phyloP scores from a whole-genome alignment of 2,329 filamentous ascomycete genomes.

The Westerdykella aurantiaca region DNA sequence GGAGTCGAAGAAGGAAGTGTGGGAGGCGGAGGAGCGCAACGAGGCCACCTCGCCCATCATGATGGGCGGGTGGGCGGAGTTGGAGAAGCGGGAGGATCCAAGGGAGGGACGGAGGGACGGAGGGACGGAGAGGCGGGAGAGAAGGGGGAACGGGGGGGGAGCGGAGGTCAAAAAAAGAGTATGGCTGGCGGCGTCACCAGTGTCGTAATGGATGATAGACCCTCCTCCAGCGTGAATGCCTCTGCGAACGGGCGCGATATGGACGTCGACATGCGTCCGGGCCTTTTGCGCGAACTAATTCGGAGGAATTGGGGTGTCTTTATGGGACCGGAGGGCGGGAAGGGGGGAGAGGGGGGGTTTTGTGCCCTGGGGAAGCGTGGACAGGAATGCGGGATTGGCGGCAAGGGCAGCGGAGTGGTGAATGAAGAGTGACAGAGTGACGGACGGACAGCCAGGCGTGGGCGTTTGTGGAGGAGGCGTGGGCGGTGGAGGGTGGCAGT shows the following conservation, averaged over 20 bases:
- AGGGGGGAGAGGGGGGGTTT: neutral
- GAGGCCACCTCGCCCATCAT: conserved; percentile 14
- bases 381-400: neutral
- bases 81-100: neutral
- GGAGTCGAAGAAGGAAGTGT: conserved; percentile 41
- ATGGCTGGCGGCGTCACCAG: conserved; percentile 11
- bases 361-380: neutral
- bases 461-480: neutral
- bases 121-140: no score
- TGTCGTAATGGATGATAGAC: conserved; percentile 8
- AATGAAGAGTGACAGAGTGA: neutral
- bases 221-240: conserved; percentile 20
- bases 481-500: no score
- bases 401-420: neutral
- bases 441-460: neutral
- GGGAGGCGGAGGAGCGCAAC: conserved; percentile 40
- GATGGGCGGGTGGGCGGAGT: neutral
- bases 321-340: conserved; percentile 2
- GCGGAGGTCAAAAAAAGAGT: neutral
- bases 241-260: conserved; percentile 3
- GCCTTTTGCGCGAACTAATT: conserved; percentile 9
- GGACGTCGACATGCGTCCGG: conserved; percentile 31
- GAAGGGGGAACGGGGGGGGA: neutral
- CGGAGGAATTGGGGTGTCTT: conserved; percentile 9
- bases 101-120: no score